Evolutionary conservation across 768 basidiomycete species (phyloP), one percentile per base, ranked within the genome.

Genomic region (Astraeus odoratus): DNA sequence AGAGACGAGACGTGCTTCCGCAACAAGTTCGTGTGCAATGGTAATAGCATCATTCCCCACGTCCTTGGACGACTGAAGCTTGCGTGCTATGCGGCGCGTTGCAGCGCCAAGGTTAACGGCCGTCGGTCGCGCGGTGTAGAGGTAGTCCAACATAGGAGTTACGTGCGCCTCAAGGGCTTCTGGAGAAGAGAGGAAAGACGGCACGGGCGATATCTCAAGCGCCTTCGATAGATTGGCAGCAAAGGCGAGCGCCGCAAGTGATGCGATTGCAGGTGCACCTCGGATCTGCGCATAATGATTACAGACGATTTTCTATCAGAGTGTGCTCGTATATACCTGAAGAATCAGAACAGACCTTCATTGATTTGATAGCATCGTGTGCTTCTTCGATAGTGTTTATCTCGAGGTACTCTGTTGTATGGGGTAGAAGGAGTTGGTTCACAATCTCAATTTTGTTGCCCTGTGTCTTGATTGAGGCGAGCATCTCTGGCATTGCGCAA

Each of bases 61-160:
- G 8, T 69, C 64, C 22, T 61, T 39, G 9, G 53, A 57, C 6
- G 63, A 54, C 26, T 60, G 58, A n/a, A 90, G 67, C 3, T 67
- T 67, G 13, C 67, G 67, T 6, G 73, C 63, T 29, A 98, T 75
- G 16, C 92, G 77, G 16, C 81, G 76, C 37, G 82, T 88, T 6
- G 91, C 92, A 36, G 83, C 85, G 9, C 88, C 81, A 18, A 98
- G 83, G 67, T 98, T 98, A 54, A 98, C 94, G 5, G 94, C 94
- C 0, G 94, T 98, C 13, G 95, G 94, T n/a, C 94, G 78, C 2
- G 94, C 86, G 2, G 83, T 88, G 61, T 77, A 82, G 10, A 98
- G 76, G 63, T 78, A 84, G 31, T 80, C 75, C 37, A 93, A 73
- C 34, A 79, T 71, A 0, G 74, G 70, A 31, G 69, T 57, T 50